Evolutionary conservation across 2,329 filamentous ascomycete genomes (phyloP), one percentile per base, ranked within the genome.

Genomic region (Peltaster fructicola): DNA sequence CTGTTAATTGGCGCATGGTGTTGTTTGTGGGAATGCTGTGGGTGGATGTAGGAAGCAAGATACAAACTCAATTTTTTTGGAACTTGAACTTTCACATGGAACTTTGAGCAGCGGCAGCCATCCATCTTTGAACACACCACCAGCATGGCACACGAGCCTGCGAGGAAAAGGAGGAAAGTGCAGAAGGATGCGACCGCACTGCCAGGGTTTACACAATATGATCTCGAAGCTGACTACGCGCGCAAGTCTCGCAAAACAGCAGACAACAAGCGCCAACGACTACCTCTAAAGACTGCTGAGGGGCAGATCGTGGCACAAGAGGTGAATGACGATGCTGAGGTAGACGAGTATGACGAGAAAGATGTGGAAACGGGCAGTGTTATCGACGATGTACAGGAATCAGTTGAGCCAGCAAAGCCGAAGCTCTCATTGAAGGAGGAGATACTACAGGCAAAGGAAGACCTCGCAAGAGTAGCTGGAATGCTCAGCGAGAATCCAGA

Each of bases 141-240:
- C 8, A 20, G 19, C 14, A 65, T 66, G 63, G 54, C 58, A 8
- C 42, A 49, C 12, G 53, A 50, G 34, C 53, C 52, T 22, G 52
- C 53, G 23, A 45, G 48, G 7, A 68, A 68, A 42, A 50, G 59
- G 37, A 55, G 60, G 30, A 52, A 59, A 20, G 31, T 67, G 15
- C 64, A 56, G 29, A 52, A 59, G 11, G 29, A 34, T 4, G 27
- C 20, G 11, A 18, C 15, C 7, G 21, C 24, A 8, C 26, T 39
- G 6, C 35, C 40, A n/a, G 45, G 43, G 17, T 47, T 47, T 23
- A 40, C 78, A 30, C 73, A 71, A 52, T 95, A 85, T 82, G 72
- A 92, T 44, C 64, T 92, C 23, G 88, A 92, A 56, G 77, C 91
- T 46, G 75, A 80, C 50, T 95, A 93, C 59, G 82, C 91, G 51